Evolutionary conservation across 2,329 filamentous ascomycete genomes (phyloP), one percentile per base, ranked within the genome.

Genomic region (Beauveria asiatica): DNA sequence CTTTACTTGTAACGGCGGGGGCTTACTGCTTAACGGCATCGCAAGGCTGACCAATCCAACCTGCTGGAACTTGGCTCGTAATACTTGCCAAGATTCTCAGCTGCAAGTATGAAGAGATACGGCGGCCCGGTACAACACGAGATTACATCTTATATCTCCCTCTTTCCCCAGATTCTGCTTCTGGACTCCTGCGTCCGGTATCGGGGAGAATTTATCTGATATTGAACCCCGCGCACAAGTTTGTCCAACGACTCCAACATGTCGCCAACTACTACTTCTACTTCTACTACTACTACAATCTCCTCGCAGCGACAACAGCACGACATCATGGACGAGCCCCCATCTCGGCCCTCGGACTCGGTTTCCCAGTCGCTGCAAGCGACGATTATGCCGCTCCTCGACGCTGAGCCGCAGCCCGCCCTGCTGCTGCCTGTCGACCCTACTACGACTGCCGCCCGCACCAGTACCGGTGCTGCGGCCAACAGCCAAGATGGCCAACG

Each of bases 341-440:
- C 42, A 19, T 37, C 46, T 4, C 17, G 45, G 30, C 39, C 42
- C 30, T 67, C 70, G n/a, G 65, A 69, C 55, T 61, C 62, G 25
- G 65, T 79, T 9, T 75, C 76, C 1, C 70, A 70, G 27, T 78
- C 77, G 3, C 62, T 76, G 53, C 76, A 37, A 5, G 33, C 73
- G 16, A 72, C 73, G 0, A 67, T 67, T 3, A 72, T 69, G 6
- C 69, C 74, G 23, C 69, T 74, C 21, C 69, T 79, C 10, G 75
- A 77, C 60, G 75, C 77, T 10, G 77, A 78, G 63, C 65, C 73
- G 3, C 73, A 76, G 62, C 70, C 73, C 57, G 70, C 74, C 53
- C 73, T 78, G 69, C 68, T 80, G 3, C 67, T 72, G 33, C 64
- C 42, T 49, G 57, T 39, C 57, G 53, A 39, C 61, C 7, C 42